A percentile compares a stretch with the other conserved stretches of the same genome.
phyloP scores from a whole-genome alignment of 495 filamentous ascomycete genomes.

The Penicillium steckii region DNA sequence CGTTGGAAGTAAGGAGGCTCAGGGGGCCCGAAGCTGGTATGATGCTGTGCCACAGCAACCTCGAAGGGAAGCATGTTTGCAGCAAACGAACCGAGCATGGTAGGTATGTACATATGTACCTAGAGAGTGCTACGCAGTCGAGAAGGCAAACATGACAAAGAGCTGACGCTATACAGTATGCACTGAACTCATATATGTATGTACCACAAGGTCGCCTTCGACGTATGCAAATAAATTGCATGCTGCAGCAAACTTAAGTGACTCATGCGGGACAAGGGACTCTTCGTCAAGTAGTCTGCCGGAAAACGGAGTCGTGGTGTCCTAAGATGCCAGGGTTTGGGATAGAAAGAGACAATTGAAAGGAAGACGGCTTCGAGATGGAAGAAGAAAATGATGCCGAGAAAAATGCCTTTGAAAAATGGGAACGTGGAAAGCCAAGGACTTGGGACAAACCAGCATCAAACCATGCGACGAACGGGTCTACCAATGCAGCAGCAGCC shows the following conservation, averaged over 20 bases:
- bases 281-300: neutral
- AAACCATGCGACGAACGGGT: neutral
- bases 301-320: neutral
- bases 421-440: constrained; percentile 14
- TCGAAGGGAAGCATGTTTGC: neutral
- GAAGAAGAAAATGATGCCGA: neutral
- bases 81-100: constrained; percentile 7
- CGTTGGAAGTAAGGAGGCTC: constrained; percentile 8
- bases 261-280: neutral
- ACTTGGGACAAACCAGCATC: neutral
- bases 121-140: neutral
- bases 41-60: neutral
- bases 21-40: neutral
- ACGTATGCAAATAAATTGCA: neutral
- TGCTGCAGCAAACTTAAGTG: neutral
- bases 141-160: constrained; percentile 8
- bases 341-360: neutral
- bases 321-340: neutral
- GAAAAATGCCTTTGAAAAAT: neutral
- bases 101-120: too few species aligned
- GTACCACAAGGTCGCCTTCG: neutral
- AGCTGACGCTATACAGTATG: too few species aligned
- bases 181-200: too few species aligned
- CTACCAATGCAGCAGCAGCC: neutral
- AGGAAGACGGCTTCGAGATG: neutral